Conservation (phyloP, 148 eudicot genomes). For the Fagopyrum tataricum region DNA sequence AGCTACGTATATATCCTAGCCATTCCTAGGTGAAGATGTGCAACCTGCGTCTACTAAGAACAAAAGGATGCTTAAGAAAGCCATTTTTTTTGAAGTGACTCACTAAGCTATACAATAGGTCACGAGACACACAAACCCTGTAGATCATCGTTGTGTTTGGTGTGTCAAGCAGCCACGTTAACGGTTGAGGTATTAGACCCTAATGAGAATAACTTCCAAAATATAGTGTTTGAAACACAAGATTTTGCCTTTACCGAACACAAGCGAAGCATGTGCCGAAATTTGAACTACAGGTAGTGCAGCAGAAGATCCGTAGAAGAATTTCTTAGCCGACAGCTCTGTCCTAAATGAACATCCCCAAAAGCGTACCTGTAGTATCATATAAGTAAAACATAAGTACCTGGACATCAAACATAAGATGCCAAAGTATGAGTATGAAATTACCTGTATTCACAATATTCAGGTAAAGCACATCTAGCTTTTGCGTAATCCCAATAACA, state of each 20-base stretch:
- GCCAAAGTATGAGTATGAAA: slow-evolving; percentile 3
- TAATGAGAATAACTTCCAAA: no score
- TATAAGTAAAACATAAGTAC: background rate
- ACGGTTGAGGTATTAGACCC: no score
- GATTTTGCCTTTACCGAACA: no score
- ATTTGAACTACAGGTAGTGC: slow-evolving; percentile 42
- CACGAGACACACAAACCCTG: background rate
- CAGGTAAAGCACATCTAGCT: slow-evolving; percentile 97
- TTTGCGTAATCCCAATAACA: slow-evolving; percentile 97
- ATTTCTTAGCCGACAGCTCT: slow-evolving; percentile 81
- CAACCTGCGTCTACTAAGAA: background rate
- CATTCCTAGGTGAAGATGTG: slow-evolving; percentile 1
- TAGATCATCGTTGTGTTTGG: background rate
- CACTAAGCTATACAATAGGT: background rate
- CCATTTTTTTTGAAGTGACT: background rate
- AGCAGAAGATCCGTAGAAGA: slow-evolving; percentile 67
- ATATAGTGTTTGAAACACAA: no score
- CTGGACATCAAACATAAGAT: background rate
- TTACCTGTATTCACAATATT: slow-evolving; percentile 91
- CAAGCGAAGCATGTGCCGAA: background rate
- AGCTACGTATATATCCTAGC: background rate
- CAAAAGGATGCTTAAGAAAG: background rate
- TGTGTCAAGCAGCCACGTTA: background rate
- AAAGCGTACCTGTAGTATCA: slow-evolving; percentile 57
- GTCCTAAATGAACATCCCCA: slow-evolving; percentile 97